Percentiles rank a stretch among this genome's conserved stretches.
Evolutionary conservation across 768 basidiomycete species (phyloP).

Genomic region (Lyophyllum shimeji): DNA sequence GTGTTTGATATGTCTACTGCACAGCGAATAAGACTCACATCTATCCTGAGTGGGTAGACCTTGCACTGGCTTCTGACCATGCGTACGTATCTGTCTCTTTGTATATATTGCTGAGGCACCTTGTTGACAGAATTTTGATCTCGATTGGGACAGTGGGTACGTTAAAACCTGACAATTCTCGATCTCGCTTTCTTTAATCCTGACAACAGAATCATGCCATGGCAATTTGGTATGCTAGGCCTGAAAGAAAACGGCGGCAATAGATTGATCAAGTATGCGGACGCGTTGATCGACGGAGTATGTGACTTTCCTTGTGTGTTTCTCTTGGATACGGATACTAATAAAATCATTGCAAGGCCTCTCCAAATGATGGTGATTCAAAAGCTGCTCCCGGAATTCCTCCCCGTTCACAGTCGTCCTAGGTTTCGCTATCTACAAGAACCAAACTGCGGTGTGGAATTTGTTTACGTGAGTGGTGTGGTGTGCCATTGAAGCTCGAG

Average conservation of each 20-base stretch:
- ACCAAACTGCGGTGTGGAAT: conserved; percentile 50
- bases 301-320: conserved; percentile 8
- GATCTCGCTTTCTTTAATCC: neutral
- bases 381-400: neutral
- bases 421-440: conserved; percentile 53
- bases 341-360: conserved; percentile 32
- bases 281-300: conserved; percentile 48
- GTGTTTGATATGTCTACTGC: neutral
- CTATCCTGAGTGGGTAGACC: conserved; percentile 51
- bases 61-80: conserved; percentile 48
- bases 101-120: neutral
- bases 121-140: neutral
- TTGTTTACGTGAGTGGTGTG: conserved; percentile 43
- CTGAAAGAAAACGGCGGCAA: conserved; percentile 53
- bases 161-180: neutral
- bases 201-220: conserved; percentile 50
- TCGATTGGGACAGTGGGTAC: neutral
- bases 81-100: conserved; percentile 32
- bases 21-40: conserved; percentile 49
- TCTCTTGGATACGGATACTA: neutral
- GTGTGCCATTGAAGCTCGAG: neutral
- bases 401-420: conserved; percentile 1
- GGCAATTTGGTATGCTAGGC: conserved; percentile 54
- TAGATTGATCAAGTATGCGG: conserved; percentile 54
- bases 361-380: conserved; percentile 50